Base-by-base conservation (phyloP, 768 basidiomycete genomes). In the Macrolepiota fuliginosa region DNA sequence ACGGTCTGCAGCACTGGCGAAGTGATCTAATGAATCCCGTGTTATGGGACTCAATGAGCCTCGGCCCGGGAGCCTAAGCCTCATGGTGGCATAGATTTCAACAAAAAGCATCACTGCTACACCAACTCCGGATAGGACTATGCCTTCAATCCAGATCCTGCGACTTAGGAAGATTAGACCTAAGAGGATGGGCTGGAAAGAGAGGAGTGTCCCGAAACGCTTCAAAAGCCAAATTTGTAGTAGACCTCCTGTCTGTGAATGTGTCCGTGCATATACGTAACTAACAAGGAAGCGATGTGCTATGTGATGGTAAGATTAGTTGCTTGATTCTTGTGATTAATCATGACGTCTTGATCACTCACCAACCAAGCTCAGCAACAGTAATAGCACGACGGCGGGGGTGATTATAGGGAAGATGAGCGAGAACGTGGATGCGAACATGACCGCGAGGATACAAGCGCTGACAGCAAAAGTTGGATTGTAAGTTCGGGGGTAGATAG, bases 211-310 rank as follows among this genome's bases (percentile, higher is more conserved):
- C 45, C 84, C 90, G 53, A 93, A 81, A 54, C 90, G 83, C 56
- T 86, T 85, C 42, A 92, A 71, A 3, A 92, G 75, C 89, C 91
- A 92, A 29, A 93, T 80, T 64, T 89, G 87, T 22, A 91, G 72
- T 27, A 88, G 73, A 6, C 90, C 90, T 13, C 91, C 90, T 0
- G 90, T 91, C 68, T 89, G 87, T 6, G 88, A 89, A 62, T 84
- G 83, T 25, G 85, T 87, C 42, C 88, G 81, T 1, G 82, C 89
- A 67, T 88, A 90, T 19, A 92, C 90, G 70, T 92, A 91, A 37
- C 90, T 88, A 62, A 91, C 76, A 56, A 92, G 81, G 74, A 84
- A 92, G 39, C 90, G 88, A 72, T 91, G 89, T n/a, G 91, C 91
- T 90, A 64, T 17, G 37, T 17, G 36, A 40, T 45, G 19, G 40